A percentile compares a stretch with the other conserved stretches of the same genome.
phyloP scores from a whole-genome alignment of 2,329 filamentous ascomycete species.

The Amphichorda felina region DNA sequence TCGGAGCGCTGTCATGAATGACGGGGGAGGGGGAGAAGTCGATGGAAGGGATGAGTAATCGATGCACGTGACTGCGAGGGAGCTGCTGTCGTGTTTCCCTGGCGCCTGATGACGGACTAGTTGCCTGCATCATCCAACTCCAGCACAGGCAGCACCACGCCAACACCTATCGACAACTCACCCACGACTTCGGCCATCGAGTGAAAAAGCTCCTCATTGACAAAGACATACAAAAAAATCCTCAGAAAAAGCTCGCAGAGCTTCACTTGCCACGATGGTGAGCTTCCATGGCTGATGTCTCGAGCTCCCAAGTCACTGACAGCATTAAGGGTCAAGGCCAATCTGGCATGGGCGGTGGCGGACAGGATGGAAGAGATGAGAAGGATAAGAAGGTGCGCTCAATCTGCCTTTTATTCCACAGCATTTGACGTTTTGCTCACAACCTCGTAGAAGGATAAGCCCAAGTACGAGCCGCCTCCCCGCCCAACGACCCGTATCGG shows the following conservation, averaged over 20 bases:
- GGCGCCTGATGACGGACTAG: conserved; percentile 25
- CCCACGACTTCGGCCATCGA: background rate
- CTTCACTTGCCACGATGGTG: conserved; percentile 22
- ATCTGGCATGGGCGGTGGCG: conserved; percentile 72
- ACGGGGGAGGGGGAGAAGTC: no score
- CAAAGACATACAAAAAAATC: conserved; percentile 1
- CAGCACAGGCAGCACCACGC: conserved; percentile 11
- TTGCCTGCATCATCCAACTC: conserved; percentile 18
- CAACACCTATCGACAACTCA: conserved; percentile 1
- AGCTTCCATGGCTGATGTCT: conserved; percentile 6
- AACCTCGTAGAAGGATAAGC: conserved; percentile 80
- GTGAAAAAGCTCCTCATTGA: conserved; percentile 4
- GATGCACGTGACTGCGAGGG: conserved; percentile 17
- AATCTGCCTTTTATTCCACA: background rate
- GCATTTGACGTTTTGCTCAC: conserved; percentile 8
- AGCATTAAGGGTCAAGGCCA: conserved; percentile 61
- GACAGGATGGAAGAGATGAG: conserved; percentile 63
- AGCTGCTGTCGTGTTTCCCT: conserved; percentile 34
- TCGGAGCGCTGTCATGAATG: no score
- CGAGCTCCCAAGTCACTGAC: background rate
- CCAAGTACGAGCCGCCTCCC: conserved; percentile 98
- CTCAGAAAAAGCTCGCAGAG: conserved; percentile 9
- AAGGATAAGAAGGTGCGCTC: conserved; percentile 82
- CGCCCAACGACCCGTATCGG: conserved; percentile 93
- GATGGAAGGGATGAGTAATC: background rate